phyloP scores from a whole-genome alignment of 2,329 filamentous ascomycete genomes.

The Colletotrichum eleusines region DNA sequence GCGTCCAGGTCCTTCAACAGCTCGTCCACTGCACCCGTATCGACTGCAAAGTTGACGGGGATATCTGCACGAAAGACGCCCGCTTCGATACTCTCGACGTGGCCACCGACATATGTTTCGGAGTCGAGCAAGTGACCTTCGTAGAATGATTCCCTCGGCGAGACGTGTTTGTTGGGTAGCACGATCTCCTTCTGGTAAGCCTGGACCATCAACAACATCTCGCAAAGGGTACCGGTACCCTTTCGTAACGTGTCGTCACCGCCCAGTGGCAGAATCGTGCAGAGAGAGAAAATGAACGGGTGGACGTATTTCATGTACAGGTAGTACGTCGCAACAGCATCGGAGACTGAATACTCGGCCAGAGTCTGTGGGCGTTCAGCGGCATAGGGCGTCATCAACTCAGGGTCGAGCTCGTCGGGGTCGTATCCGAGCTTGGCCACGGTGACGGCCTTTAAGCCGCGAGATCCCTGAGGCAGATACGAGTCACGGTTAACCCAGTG shows the following conservation, averaged over 20 bases:
- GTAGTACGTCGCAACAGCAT: constrained; percentile 98
- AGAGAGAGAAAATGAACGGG: constrained; percentile 98
- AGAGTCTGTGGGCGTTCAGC: constrained; percentile 91
- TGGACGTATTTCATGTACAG: constrained; percentile 99
- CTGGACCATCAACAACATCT: constrained; percentile 99
- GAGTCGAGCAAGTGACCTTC: constrained; percentile 96
- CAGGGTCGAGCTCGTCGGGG: constrained; percentile 95
- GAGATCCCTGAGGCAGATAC: constrained; percentile 95
- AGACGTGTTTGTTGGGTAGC: constrained; percentile 94
- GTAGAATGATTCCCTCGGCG: constrained; percentile 93
- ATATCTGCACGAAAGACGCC: constrained; percentile 98
- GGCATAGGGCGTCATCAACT: constrained; percentile 95
- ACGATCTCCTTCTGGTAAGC: constrained; percentile 93
- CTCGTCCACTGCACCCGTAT: constrained; percentile 89
- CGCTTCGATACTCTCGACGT: constrained; percentile 99
- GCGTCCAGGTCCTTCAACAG: constrained; percentile 87
- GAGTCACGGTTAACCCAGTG: constrained; percentile 99
- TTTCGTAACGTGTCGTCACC: constrained; percentile 95
- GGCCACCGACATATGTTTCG: constrained; percentile 97
- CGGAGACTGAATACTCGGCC: constrained; percentile 98
- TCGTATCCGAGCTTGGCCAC: constrained; percentile 98
- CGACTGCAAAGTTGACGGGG: constrained; percentile 92
- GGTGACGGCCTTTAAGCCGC: constrained; percentile 96
- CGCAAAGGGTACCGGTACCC: constrained; percentile 97
- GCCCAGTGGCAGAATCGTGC: constrained; percentile 93